These are phyloP conservation scores for Metschnikowia lochheadii DNA, from an alignment of 805 yeast genomes.

Conservation along the genomic window DNA sequence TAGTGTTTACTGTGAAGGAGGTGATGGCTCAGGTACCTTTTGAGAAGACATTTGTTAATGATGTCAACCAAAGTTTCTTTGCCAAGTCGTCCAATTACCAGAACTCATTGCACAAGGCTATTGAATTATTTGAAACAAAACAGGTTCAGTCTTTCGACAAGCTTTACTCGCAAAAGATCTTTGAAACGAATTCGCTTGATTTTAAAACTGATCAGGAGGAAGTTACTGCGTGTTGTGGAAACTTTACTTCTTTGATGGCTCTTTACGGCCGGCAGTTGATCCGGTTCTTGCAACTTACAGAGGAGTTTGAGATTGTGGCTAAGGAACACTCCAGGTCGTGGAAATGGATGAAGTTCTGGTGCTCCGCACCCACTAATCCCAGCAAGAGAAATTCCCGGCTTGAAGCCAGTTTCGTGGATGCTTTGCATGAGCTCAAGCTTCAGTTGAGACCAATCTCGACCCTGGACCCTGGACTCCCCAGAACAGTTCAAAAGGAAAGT, in stretches of 20 bases:
- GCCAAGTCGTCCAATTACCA: constrained; percentile 43
- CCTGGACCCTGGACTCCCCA: background rate
- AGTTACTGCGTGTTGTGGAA: constrained; percentile 80
- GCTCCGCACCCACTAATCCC: constrained; percentile 11
- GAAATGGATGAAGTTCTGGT: constrained; percentile 56
- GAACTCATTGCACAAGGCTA: constrained; percentile 47
- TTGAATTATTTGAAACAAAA: constrained; percentile 51
- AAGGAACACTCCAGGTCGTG: constrained; percentile 32
- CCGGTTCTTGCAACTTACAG: constrained; percentile 43
- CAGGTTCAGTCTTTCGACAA: constrained; percentile 54
- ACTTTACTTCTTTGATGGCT: constrained; percentile 62
- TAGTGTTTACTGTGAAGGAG: constrained; percentile 57
- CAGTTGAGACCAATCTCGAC: constrained; percentile 9
- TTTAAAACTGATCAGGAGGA: constrained; percentile 66
- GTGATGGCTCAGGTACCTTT: constrained; percentile 60
- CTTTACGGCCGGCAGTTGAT: constrained; percentile 58
- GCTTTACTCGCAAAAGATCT: constrained; percentile 54
- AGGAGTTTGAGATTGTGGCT: constrained; percentile 33
- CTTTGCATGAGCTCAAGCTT: constrained; percentile 16
- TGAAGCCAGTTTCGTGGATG: constrained; percentile 18
- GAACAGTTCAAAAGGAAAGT: constrained; percentile 2
- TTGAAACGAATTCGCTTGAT: constrained; percentile 33
- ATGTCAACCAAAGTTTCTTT: constrained; percentile 28
- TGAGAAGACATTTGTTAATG: constrained; percentile 24
- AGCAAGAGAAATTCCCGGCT: constrained; percentile 4